Evolutionary conservation across 2,329 filamentous ascomycete species (phyloP), one percentile per base, ranked within the genome.

Genomic region (Aspergillus viridinutans): DNA sequence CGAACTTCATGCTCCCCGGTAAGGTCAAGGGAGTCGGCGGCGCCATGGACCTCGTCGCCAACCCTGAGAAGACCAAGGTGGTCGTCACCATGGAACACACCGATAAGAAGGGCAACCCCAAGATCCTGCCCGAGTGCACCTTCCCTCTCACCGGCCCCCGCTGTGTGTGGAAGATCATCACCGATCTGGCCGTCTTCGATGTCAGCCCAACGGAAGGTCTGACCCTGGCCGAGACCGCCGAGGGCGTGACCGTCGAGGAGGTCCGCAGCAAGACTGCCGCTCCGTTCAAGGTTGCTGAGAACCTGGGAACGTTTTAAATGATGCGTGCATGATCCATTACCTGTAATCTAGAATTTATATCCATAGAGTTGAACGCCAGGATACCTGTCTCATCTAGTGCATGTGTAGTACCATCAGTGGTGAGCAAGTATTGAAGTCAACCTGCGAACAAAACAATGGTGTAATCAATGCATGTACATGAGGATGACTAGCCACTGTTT

Each of bases 1-100:
- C 90, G 56, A 94, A 94, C 77, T 95, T 90, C 80, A 94, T 94
- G 88, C 88, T 95, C 63, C 90, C 90, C 0, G 90, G 90, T 53
- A 94, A 93, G 76, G 85, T 73, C 53, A 94, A 94, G 82, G 90
- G 90, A 50, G 92, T 95, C 83, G 90, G 90, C 58, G 87, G 87
- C 52, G 87, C 87, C 49, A 90, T 90, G 87, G 87, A 90, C 69
- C 76, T 90, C n/a, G 86, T 90, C 14, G 85, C 84, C 58, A 89
- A 89, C 75, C 87, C 87, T 1, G 83, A 87, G 65, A 82, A 81
- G 69, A 90, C 87, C 65, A 89, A 87, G 78, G 87, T 90, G 61
- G 85, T 90, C 17, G 85, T 89, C 3, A 84, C 86, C 1, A 89
- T 86, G 48, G 86, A 89, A 68, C 87, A 90, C 68, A 82, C 85